Evolutionary conservation across 768 basidiomycete genomes (phyloP), one percentile per base, ranked within the genome.

Genomic region (Chiua virens): DNA sequence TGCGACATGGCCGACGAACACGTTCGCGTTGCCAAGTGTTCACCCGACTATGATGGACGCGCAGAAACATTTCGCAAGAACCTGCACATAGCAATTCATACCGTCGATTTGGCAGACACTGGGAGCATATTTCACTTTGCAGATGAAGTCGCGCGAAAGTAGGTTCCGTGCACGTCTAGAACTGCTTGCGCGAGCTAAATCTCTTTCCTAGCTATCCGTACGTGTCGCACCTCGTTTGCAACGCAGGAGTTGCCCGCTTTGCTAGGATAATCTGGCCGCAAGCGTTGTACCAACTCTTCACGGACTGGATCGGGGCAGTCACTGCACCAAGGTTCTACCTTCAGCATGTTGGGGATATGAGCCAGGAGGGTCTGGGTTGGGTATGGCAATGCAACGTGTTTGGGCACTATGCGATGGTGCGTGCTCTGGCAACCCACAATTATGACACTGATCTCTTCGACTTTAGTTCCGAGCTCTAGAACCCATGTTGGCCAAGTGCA

Each of bases 311-410:
- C 42, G 59, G 56, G 14, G 73, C 78, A 5, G 64, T 87, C 39
- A 82, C 84, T 6, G 50, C 69, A 4, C 89, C 88, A 2, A 56
- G 47, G 14, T 91, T 67, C 66, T 79, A 85, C 60, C 50, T 73
- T 5, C 89, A 93, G 64, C 66, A 74, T 25, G 61, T 52, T 11
- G 89, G 87, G 8, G 78, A 83, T 54, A 57, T 77, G 44, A 88
- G 81, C 55, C 68, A 70, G 5, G 89, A 94, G 56, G 83, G 85
- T 6, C 69, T 92, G 0, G 92, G 92, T 3, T 86, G 79, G 78
- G 79, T 85, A 8, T 94, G 90, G 89, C 89, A 92, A 62, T 87
- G 82, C 52, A 93, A 93, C 59, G 70, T 92, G 23, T 92, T 93
- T 49, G 83, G 86, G 1, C 90, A 92, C 67, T 93, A 86, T 62